Conservation (phyloP, 2,329 filamentous ascomycete genomes). For the Diaporthe citrichinensis region DNA sequence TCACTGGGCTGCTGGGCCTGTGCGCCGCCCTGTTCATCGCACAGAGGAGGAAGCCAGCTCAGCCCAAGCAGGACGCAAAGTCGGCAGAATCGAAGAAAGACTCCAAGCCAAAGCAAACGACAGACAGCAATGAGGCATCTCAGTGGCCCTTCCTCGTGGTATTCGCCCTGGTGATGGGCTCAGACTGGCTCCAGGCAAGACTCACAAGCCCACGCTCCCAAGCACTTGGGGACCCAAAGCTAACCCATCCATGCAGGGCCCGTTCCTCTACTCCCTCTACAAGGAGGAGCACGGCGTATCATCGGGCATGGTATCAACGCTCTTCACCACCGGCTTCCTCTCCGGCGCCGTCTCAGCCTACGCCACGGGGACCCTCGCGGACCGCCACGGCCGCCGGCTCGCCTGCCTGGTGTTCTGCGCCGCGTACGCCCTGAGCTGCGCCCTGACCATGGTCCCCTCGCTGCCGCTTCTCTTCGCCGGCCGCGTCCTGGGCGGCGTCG, state of each 20-base stretch:
- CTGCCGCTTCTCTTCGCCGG: conserved; percentile 64
- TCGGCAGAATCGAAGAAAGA: not conserved
- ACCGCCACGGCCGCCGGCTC: conserved; percentile 63
- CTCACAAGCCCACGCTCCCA: not conserved
- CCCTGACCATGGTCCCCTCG: conserved; percentile 51
- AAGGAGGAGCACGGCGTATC: conserved; percentile 50
- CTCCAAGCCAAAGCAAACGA: not conserved
- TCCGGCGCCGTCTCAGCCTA: conserved; percentile 60
- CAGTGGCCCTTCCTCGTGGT: conserved; percentile 56
- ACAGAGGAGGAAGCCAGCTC: conserved; percentile 41
- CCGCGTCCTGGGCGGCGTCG: conserved; percentile 67
- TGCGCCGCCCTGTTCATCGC: conserved; percentile 48
- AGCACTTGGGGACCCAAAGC: not conserved
- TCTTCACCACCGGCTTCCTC: conserved; percentile 61
- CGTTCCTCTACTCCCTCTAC: conserved; percentile 55
- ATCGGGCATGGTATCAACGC: conserved; percentile 51
- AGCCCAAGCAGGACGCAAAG: conserved; percentile 6
- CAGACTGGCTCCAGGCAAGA: conserved; percentile 66
- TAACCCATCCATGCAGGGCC: conserved; percentile 46
- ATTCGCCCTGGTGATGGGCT: conserved; percentile 64
- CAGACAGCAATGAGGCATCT: conserved; percentile 40
- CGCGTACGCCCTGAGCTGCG: conserved; percentile 66
- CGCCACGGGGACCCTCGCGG: conserved; percentile 62
- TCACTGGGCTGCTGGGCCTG: conserved; percentile 51
- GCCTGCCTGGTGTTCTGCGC: conserved; percentile 70